Evolutionary conservation across 139 green algal genomes (phyloP).

Genomic region (Micractinium conductrix): DNA sequence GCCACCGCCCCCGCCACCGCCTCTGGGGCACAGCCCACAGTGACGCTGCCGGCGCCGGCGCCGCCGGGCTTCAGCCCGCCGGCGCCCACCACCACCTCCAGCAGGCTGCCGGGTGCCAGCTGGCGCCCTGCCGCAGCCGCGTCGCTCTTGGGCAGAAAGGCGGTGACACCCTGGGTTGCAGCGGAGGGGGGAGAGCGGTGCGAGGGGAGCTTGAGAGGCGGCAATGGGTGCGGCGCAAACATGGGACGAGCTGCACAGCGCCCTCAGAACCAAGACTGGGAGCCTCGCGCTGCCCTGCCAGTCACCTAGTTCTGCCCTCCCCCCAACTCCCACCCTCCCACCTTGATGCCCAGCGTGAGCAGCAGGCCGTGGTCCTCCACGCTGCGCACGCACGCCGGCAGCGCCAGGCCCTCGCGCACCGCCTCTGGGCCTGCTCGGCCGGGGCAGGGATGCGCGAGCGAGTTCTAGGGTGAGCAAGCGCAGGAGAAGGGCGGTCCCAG

Average conservation of each 20-base stretch:
- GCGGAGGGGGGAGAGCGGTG: not conserved
- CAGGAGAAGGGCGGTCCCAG: too few relatives aligned
- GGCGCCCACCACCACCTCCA: constrained; percentile 59
- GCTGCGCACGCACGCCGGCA: constrained; percentile 78
- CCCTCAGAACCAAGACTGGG: too few relatives aligned
- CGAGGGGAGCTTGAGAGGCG: too few relatives aligned
- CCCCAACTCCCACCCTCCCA: not conserved
- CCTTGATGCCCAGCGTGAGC: constrained; percentile 85
- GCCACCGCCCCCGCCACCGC: constrained; percentile 35
- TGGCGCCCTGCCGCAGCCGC: constrained; percentile 40
- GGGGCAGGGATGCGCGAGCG: too few relatives aligned
- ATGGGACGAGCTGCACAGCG: too few relatives aligned
- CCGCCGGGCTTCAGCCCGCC: constrained; percentile 15
- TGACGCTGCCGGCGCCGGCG: constrained; percentile 33
- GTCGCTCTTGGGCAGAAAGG: constrained; percentile 66
- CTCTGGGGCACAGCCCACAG: constrained; percentile 39
- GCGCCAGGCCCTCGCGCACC: constrained; percentile 45
- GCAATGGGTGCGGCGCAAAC: too few relatives aligned
- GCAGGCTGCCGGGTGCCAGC: constrained; percentile 50
- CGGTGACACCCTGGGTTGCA: constrained; percentile 57
- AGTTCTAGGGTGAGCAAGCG: too few relatives aligned
- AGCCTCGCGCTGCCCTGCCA: too few relatives aligned
- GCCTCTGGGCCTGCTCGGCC: constrained; percentile 17
- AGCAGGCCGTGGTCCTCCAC: constrained; percentile 93
- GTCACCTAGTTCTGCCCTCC: too few relatives aligned